Evolutionary conservation across 1,139 yeast genomes (phyloP), one percentile per base, ranked within the genome.

Genomic region (Diutina ranongensis): DNA sequence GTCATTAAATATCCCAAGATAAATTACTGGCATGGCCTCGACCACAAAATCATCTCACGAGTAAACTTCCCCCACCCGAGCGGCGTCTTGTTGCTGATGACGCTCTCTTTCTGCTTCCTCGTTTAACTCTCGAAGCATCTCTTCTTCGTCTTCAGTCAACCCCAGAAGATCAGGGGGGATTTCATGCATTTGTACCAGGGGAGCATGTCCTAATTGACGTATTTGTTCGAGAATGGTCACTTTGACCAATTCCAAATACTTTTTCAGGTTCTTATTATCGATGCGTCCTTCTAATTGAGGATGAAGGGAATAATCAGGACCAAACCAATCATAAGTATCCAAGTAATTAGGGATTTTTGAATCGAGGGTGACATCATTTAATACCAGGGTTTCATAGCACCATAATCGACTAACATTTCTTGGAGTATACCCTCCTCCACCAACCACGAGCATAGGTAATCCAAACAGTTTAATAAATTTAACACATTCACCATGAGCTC

Each of bases 351-450:
- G 98, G 45, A 92, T 71, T 52, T 79, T 79, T 22, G 83, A 72
- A 48, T 84, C 86, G 48, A 92, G 62, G 21, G 83, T 76, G 1
- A 83, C 85, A 55, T 86, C 92, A 48, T 87, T 80, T 58, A 89
- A 71, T 2, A 92, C 76, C 42, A 95, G 82, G 0, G 98, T 94
- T 61, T 92, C 98, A 59, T 84, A 88, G 44, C 96, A 79, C 98
- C 98, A 92, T 36, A 92, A 71, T 50, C 98, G 70, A 10, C 95
- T 83, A 8, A 92, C 98, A 58, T 92, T 92, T 55, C 97, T 76
- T 47, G 96, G 95, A 0, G 98, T 92, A 62, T 92, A 92, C 2
- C 98, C 98, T 47, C 98, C 98, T 33, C 98, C 98, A 25, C 98
- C 98, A 13, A 92, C 65, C 12, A 92, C 96, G 61, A 92, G 68